Conservation (phyloP, 2,329 filamentous ascomycete species). For the Penicillium sp. region DNA sequence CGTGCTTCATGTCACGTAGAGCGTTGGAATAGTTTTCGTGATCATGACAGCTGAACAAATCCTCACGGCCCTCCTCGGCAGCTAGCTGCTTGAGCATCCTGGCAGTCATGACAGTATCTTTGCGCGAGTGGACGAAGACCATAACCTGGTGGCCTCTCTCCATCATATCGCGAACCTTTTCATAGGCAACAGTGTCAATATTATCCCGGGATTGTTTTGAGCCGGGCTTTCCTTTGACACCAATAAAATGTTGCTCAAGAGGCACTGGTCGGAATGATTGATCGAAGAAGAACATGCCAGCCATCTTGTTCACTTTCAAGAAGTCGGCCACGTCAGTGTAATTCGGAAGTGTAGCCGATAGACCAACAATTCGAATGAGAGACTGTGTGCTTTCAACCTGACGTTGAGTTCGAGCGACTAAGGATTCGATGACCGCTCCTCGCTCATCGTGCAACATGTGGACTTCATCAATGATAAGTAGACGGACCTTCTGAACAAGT, state of each 20-base stretch:
- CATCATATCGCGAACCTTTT: constrained; percentile 94
- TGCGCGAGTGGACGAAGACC: constrained; percentile 97
- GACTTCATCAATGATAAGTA: constrained; percentile 97
- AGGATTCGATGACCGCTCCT: constrained; percentile 90
- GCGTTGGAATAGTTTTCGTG: constrained; percentile 81
- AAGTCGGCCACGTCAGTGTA: constrained; percentile 97
- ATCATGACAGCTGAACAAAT: constrained; percentile 76
- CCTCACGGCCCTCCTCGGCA: constrained; percentile 71
- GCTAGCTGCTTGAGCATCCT: constrained; percentile 85
- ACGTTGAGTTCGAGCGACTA: constrained; percentile 90
- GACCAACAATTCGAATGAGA: constrained; percentile 89
- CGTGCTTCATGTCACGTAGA: constrained; percentile 78
- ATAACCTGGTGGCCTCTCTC: constrained; percentile 92
- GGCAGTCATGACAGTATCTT: constrained; percentile 88
- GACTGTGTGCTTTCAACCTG: constrained; percentile 98
- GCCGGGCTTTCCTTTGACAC: constrained; percentile 83
- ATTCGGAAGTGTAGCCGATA: constrained; percentile 94
- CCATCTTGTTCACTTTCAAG: constrained; percentile 88
- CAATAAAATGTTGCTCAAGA: constrained; percentile 94
- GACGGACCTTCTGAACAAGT: constrained; percentile 91
- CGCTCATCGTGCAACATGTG: constrained; percentile 99
- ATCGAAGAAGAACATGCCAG: constrained; percentile 95
- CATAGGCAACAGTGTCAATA: constrained; percentile 80
- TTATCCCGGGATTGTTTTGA: constrained; percentile 82
- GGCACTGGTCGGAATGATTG: constrained; percentile 93